Base-by-base conservation (phyloP, 2,329 filamentous ascomycete species). In the Trichoderma gracile region DNA sequence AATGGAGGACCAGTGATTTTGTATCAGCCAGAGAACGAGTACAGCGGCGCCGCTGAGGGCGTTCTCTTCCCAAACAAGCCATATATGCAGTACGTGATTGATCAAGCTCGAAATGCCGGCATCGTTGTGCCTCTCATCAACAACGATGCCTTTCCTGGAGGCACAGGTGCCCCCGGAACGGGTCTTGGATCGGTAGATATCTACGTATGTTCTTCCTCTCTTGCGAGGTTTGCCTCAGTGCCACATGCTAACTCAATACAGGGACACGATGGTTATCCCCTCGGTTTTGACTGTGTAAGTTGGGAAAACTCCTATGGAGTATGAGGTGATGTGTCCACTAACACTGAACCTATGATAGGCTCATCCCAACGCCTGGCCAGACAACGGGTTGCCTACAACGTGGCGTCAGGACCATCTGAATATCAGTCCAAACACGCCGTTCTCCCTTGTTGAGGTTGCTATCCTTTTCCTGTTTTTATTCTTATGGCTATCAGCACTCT, bases 21-120 rank as follows among this genome's bases (percentile, higher is more conserved):
- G 1, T 83, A 90, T 47, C 92, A 96, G 73, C 88, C 90, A 0
- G 92, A 96, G 73, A 96, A 95, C 67, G 92, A 95, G 73, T 93
- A 94, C 72, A 87, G 84, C 1, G 75, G 78, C 19, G 80, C 80
- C 1, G 76, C 78, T 4, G 78, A 45, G 10, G 55, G 78, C 2
- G 77, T 83, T 3, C 74, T 76, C 0, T 91, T 89, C 68, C 89
- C 89, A 0, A 86, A 92, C 69, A 80, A 82, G 0, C 79, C 82
- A 0, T 95, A 93, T 72, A 86, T 93, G 75, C 81, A 86, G 63
- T 87, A 89, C 67, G 86, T 93, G 6, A 84, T 89, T 52, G 81
- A 92, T 38, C 89, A 92, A 71, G 85, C 86, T 21, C 81, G 85
- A 12, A 79, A 87, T 47, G 87, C 87, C 0, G 90, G 90, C 0